Percentiles rank a stretch among this genome's conserved stretches.
Conservation (phyloP, 768 basidiomycete genomes). For the Chalciporus sphaerocephalus region DNA sequence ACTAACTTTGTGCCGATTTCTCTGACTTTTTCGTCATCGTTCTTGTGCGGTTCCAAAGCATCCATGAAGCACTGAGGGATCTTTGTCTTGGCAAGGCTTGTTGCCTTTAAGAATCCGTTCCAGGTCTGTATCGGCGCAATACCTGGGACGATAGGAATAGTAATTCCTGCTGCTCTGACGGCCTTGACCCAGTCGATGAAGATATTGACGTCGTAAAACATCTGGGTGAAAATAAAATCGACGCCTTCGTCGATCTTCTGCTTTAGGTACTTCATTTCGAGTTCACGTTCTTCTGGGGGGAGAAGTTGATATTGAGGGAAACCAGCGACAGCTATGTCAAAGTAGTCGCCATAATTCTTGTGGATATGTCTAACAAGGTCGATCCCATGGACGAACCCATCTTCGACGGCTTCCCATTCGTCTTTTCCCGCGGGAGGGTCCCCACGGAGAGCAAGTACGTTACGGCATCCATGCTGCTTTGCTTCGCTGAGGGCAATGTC, state of each 20-base stretch:
- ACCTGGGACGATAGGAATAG: conserved; percentile 88
- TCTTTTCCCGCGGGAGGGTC: conserved; percentile 88
- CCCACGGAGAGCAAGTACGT: conserved; percentile 89
- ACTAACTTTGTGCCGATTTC: conserved; percentile 92
- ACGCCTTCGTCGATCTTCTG: conserved; percentile 89
- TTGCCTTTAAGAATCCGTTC: conserved; percentile 89
- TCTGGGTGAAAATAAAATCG: conserved; percentile 94
- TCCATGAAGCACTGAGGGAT: conserved; percentile 78
- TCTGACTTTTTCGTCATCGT: conserved; percentile 88
- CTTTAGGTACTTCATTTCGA: conserved; percentile 83
- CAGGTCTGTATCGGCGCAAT: conserved; percentile 94
- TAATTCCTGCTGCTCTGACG: conserved; percentile 81
- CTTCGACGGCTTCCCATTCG: conserved; percentile 89
- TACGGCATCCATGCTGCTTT: conserved; percentile 82
- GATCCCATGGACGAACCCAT: conserved; percentile 85
- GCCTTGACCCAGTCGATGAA: conserved; percentile 89
- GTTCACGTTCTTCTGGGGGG: conserved; percentile 65
- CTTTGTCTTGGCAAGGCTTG: conserved; percentile 68
- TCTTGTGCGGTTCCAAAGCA: conserved; percentile 79
- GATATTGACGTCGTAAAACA: conserved; percentile 93
- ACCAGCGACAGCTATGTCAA: conserved; percentile 91
- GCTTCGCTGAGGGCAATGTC: conserved; percentile 87
- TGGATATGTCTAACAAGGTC: conserved; percentile 91
- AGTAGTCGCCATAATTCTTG: conserved; percentile 79
- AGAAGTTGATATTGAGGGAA: conserved; percentile 82